A percentile compares a stretch with the other conserved stretches of the same genome.
These are phyloP conservation scores for Fusarium illudens DNA, from an alignment of 2,329 filamentous ascomycete species.

Conservation along the genomic window DNA sequence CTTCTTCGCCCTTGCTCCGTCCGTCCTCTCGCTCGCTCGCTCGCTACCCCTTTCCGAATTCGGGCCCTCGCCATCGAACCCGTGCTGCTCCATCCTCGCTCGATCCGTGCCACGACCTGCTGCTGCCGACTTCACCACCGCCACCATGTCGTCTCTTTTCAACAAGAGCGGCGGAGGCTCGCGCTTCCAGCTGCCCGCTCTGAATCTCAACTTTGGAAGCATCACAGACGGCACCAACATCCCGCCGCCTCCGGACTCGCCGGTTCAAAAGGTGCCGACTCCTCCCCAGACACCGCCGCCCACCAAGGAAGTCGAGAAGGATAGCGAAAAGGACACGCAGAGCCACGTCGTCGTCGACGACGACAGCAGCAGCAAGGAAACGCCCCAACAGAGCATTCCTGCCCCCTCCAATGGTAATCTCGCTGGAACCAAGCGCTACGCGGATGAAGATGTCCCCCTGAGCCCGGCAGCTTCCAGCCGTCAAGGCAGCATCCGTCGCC, in stretches of 20 bases:
- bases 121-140: neutral
- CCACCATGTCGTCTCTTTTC: conserved; percentile 46
- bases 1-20: conserved; percentile 1
- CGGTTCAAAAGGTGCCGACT: conserved; percentile 57
- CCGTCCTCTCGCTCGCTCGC: neutral
- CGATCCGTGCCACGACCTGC: conserved; percentile 24
- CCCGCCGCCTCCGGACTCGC: conserved; percentile 65
- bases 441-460: conserved; percentile 60
- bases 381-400: conserved; percentile 36
- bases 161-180: conserved; percentile 41
- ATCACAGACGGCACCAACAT: conserved; percentile 70
- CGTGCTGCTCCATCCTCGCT: conserved; percentile 21
- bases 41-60: conserved; percentile 21
- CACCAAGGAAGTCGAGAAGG: conserved; percentile 38
- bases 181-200: conserved; percentile 65
- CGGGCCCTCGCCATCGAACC: conserved; percentile 19
- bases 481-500: conserved; percentile 64
- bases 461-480: conserved; percentile 63
- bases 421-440: conserved; percentile 58
- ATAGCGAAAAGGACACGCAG: conserved; percentile 21
- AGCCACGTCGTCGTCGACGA: conserved; percentile 29
- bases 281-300: conserved; percentile 51
- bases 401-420: conserved; percentile 53
- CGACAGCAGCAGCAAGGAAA: conserved; percentile 24
- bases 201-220: conserved; percentile 66